Evolutionary conservation across 2,329 filamentous ascomycete species (phyloP), one percentile per base, ranked within the genome.

Genomic region (Beauveria sp.): DNA sequence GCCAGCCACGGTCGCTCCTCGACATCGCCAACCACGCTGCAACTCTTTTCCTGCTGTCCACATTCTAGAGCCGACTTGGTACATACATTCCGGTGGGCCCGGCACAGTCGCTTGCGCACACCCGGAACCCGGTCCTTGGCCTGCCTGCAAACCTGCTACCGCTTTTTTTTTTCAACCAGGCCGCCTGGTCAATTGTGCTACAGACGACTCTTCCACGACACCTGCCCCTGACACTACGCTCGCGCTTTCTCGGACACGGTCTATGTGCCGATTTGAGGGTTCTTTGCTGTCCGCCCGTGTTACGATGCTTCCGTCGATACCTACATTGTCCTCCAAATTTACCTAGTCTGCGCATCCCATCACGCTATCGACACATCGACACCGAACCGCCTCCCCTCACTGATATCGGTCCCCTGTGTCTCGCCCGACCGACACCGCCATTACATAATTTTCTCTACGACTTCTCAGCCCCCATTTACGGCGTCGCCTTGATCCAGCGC

Each of bases 161-260:
- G 18, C 41, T 43, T 51, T 51, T 51, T 52, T 59, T 34, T 50
- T 41, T 22, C 18, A 57, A 26, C 44, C 55, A 43, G 44, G 34
- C 22, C 16, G 55, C 43, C 55, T 44, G 20, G 56, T 44, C 56
- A 52, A 59, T 50, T 44, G 44, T 59, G 56, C 56, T 59, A 57
- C 44, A 28, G 46, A 59, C 56, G 24, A 59, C 24, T 59, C n/a
- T 41, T 44, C 34, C 56, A 59, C 34, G 46, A 59, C 56, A 20
- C 37, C 26, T 37, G 47, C 47, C 56, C 56, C 56, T 59, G 56
- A 59, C 24, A 51, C 24, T 52, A 22, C 37, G 30, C 56, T 12
- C 37, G 47, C 47, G 56, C 55, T 28, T 56, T 24, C n/a, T 26
- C 16, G 28, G 40, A 41, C 20, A 30, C 46, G 16, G 20, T 20